Evolutionary conservation across 441 rosid genomes (phyloP), one percentile per base, ranked within the genome.

Genomic region (Pelargonium australe): DNA sequence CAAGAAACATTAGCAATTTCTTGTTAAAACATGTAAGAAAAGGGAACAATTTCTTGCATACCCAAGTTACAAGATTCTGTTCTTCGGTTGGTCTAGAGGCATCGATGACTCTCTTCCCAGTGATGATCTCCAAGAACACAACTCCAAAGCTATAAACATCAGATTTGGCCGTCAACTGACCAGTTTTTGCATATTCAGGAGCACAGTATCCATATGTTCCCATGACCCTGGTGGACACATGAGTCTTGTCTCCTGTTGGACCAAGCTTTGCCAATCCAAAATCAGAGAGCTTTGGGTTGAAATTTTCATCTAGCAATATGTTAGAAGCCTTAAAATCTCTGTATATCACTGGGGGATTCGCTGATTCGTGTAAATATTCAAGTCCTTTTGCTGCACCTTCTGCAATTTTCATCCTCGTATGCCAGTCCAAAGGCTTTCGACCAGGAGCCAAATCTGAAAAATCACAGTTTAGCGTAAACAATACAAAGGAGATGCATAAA

Each of bases 211-310:
- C 99, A 25, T 88, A 94, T 20, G 96, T 94, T 69, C 99, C 99
- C 99, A 94, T 94, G 66, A 94, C 97, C 79, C 99, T 81, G 2
- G 99, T 94, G n/a, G 99, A 91, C 34, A 95, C 97, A 65, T 92
- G 89, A 64, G 89, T 70, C 81, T 86, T 83, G 16, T 85, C 96
- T 28, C 96, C 98, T 0, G 90, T 92, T 1, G 98, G 98, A 68
- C 97, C 97, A 19, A 95, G 90, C 77, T 92, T 92, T 7, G 99
- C 99, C 58, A 95, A 85, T 37, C 99, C 98, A 20, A 95, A 95
- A 82, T 95, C 99, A 2, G 99, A 92, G 41, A 95, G 97, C 79
- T 85, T 95, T 0, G 98, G 90, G 66, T 85, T 85, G 86, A 95
- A 90, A 17, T 81, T 81, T 62, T 74, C 75, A 70, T 92, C 92